These are phyloP conservation scores for Solanum ossicruentum DNA, from an alignment of 257 asterid genomes.

Conservation along the genomic window DNA sequence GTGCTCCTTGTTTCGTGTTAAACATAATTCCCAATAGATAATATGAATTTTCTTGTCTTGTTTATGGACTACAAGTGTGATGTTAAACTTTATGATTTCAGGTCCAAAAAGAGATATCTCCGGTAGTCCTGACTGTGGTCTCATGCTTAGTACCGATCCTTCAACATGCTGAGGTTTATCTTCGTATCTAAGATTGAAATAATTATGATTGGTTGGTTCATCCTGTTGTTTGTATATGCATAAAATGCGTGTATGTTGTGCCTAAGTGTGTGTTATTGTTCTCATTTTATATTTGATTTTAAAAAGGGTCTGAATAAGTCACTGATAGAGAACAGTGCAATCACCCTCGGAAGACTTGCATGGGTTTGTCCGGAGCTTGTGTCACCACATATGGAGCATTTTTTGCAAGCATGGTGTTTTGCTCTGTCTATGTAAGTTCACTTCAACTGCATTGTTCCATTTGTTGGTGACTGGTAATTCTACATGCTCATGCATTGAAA, in stretches of 20 bases:
- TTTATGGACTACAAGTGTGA: background rate
- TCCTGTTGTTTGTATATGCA: background rate
- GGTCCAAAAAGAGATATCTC: slow-evolving; percentile 86
- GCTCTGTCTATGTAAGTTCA: slow-evolving; percentile 78
- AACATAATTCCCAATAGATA: background rate
- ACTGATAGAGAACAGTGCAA: slow-evolving; percentile 85
- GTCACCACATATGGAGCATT: slow-evolving; percentile 94
- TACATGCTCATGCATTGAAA: background rate
- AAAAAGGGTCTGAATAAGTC: slow-evolving; percentile 75
- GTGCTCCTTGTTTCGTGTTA: background rate
- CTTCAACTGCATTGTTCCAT: background rate
- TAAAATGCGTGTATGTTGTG: background rate
- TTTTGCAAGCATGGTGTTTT: slow-evolving; percentile 87
- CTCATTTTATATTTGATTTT: slow-evolving; percentile 18
- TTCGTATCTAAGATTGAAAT: background rate
- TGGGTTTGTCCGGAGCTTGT: slow-evolving; percentile 94
- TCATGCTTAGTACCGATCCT: slow-evolving; percentile 82
- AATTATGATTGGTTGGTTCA: background rate
- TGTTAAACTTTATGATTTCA: slow-evolving; percentile 11
- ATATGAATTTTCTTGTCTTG: background rate
- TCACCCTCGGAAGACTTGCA: slow-evolving; percentile 85
- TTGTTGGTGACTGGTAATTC: background rate
- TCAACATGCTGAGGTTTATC: slow-evolving; percentile 72
- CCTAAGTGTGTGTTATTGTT: background rate
- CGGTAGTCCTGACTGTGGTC: slow-evolving; percentile 61